Percentiles rank a stretch among this genome's conserved stretches.
These are phyloP conservation scores for Termitomyces sp. DNA, from an alignment of 768 basidiomycete genomes.

Conservation along the genomic window DNA sequence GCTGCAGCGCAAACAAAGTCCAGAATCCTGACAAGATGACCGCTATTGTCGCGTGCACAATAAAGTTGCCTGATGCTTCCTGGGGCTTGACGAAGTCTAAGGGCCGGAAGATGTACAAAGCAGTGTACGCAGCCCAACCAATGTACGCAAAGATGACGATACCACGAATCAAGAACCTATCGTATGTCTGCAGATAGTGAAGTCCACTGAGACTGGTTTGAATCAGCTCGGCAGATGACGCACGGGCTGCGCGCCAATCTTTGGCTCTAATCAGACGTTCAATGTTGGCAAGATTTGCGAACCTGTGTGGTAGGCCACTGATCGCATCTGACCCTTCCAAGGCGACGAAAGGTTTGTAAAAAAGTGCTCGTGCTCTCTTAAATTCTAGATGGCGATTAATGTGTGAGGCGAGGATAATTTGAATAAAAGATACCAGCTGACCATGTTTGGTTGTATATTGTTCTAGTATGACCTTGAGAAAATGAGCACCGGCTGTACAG, in stretches of 20 bases:
- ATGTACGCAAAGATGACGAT: slow-evolving; percentile 70
- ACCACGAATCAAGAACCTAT: slow-evolving; percentile 61
- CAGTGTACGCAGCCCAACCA: slow-evolving; percentile 72
- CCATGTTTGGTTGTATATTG: slow-evolving; percentile 77
- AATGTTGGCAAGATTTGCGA: slow-evolving; percentile 32
- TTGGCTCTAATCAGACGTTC: slow-evolving; percentile 35
- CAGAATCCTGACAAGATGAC: slow-evolving; percentile 32
- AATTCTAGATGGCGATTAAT: slow-evolving; percentile 36
- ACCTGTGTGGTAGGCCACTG: slow-evolving; percentile 25
- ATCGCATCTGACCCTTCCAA: slow-evolving; percentile 29
- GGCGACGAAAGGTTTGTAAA: slow-evolving; percentile 56
- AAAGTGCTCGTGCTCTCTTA: slow-evolving; percentile 50
- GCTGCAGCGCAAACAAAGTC: slow-evolving; percentile 52
- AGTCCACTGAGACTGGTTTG: slow-evolving; percentile 50
- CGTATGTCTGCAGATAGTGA: slow-evolving; percentile 81
- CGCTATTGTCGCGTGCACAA: slow-evolving; percentile 16
- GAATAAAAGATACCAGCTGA: slow-evolving; percentile 23
- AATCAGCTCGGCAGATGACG: slow-evolving; percentile 46
- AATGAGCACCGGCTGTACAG: background rate
- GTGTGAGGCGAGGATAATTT: background rate
- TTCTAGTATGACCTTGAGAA: slow-evolving; percentile 56
- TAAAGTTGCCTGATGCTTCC: background rate
- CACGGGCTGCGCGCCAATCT: slow-evolving; percentile 45
- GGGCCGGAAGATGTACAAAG: slow-evolving; percentile 49
- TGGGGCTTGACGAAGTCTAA: slow-evolving; percentile 13